phyloP scores from a whole-genome alignment of 139 green algal species.

The Chlorella sp. region DNA sequence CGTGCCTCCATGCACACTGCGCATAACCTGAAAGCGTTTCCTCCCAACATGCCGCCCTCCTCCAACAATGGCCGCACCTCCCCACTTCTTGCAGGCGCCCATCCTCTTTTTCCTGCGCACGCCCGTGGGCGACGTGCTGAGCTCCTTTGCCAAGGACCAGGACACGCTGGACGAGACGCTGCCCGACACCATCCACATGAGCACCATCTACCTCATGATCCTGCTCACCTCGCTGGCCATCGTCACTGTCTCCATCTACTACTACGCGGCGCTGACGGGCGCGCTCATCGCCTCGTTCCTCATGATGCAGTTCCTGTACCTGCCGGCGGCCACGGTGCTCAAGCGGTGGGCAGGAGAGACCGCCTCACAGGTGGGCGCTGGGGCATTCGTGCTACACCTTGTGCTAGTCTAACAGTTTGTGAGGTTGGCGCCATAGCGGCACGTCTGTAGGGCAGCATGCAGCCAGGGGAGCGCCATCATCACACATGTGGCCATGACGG shows the following conservation, averaged over 20 bases:
- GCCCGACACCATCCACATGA: constrained; percentile 46
- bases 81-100: constrained; percentile 21
- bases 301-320: constrained; percentile 53
- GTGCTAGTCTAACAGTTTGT: too few relatives aligned
- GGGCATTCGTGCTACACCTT: too few relatives aligned
- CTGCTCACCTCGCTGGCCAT: constrained; percentile 38
- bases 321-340: constrained; percentile 52
- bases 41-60: too few relatives aligned
- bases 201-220: constrained; percentile 41
- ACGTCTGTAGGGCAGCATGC: too few relatives aligned
- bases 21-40: too few relatives aligned
- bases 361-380: constrained; percentile 7
- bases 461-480: too few relatives aligned
- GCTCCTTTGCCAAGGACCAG: constrained; percentile 45
- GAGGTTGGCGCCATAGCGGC: too few relatives aligned
- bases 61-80: too few relatives aligned
- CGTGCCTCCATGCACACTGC: too few relatives aligned
- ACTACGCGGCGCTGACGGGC: constrained; percentile 34
- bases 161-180: constrained; percentile 48
- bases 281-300: constrained; percentile 30
- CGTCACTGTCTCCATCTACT: constrained; percentile 38
- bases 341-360: constrained; percentile 57
- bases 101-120: constrained; percentile 53
- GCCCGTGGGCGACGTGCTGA: constrained; percentile 44
- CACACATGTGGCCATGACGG: too few relatives aligned